Conservation (phyloP, 2,329 filamentous ascomycete genomes). For the Aureobasidium sp. region DNA sequence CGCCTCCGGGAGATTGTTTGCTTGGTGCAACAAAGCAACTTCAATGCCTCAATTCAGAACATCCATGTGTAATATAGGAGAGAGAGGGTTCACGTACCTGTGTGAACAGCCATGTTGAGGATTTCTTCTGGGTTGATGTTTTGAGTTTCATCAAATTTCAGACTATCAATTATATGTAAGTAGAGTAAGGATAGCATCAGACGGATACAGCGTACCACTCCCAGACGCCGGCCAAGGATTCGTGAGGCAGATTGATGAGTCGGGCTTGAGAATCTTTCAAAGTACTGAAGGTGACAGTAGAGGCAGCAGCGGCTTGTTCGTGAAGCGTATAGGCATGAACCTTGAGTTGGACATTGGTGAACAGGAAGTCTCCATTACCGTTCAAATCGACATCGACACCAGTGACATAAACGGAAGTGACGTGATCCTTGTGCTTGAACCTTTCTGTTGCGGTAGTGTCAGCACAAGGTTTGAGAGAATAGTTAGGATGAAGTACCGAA, state of each 20-base stretch:
- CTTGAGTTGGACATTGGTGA: constrained; percentile 35
- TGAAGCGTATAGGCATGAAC: constrained; percentile 38
- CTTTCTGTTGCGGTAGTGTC: not conserved
- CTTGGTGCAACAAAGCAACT: constrained; percentile 30
- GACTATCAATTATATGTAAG: constrained; percentile 19
- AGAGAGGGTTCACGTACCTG: not conserved
- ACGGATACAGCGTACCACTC: constrained; percentile 24
- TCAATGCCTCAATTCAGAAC: not conserved
- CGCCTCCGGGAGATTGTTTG: constrained; percentile 30
- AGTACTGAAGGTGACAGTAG: constrained; percentile 23
- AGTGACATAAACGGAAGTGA: not conserved
- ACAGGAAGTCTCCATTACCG: constrained; percentile 26
- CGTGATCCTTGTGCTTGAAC: not conserved
- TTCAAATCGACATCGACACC: not conserved
- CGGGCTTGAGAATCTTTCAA: constrained; percentile 25
- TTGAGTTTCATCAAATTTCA: constrained; percentile 37
- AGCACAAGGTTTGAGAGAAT: not conserved
- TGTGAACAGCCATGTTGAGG: not conserved
- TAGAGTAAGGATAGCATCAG: not conserved
- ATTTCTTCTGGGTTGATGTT: constrained; percentile 23
- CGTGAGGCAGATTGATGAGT: constrained; percentile 32
- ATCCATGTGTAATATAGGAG: not conserved
- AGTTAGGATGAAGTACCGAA: not conserved
- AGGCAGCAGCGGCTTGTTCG: constrained; percentile 22
- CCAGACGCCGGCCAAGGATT: constrained; percentile 38